phyloP scores from a whole-genome alignment of 2,329 filamentous ascomycete genomes.

The Verticillium klebahnii region DNA sequence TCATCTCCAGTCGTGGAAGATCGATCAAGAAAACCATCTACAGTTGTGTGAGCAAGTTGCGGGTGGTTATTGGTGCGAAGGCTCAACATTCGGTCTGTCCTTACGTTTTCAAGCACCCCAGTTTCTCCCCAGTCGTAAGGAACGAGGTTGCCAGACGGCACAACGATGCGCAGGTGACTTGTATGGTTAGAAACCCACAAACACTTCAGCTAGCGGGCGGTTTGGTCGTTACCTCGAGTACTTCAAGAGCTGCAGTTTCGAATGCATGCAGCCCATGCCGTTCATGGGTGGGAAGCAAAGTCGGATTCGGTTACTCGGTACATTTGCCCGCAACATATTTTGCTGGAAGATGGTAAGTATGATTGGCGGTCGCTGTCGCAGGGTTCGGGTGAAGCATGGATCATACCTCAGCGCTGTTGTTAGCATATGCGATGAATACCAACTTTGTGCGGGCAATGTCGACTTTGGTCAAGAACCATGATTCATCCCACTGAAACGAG shows the following conservation, averaged over 20 bases:
- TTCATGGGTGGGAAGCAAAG: constrained; percentile 83
- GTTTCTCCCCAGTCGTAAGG: constrained; percentile 86
- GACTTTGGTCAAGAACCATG: constrained; percentile 74
- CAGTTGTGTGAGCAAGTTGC: constrained; percentile 10
- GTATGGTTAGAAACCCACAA: not conserved
- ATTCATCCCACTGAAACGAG: constrained; percentile 80
- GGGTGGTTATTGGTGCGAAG: not conserved
- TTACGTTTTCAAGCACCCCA: constrained; percentile 79
- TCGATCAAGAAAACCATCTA: constrained; percentile 89
- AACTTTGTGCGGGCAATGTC: constrained; percentile 56
- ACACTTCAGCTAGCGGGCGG: no score
- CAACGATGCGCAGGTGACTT: constrained; percentile 69
- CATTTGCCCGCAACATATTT: constrained; percentile 42
- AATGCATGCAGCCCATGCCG: constrained; percentile 77
- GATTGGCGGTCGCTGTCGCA: not conserved
- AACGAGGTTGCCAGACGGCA: constrained; percentile 84
- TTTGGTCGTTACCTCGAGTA: constrained; percentile 24
- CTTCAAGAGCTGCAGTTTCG: constrained; percentile 88
- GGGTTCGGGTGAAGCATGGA: not conserved
- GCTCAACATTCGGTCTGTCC: constrained; percentile 12
- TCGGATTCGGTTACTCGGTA: constrained; percentile 49
- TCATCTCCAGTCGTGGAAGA: constrained; percentile 57
- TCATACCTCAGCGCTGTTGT: constrained; percentile 46
- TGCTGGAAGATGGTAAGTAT: constrained; percentile 30
- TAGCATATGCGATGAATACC: constrained; percentile 54